Conservation (phyloP, 129 eudicot genomes). For the Deinandra increscens region DNA sequence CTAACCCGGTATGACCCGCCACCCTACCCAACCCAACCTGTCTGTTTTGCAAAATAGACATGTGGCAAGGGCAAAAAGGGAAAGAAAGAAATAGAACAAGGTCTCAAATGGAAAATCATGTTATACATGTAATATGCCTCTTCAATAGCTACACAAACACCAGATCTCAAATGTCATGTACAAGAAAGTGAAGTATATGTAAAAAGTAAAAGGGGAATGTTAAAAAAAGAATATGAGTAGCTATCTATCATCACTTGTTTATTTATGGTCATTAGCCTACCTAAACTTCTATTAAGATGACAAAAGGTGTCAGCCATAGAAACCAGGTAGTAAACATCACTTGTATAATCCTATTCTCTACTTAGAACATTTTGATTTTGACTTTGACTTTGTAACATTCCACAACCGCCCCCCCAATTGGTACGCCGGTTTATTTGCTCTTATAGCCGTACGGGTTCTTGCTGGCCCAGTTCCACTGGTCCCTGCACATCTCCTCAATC, state of each 20-base stretch:
- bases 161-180: slow-evolving; percentile 30
- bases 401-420: not conserved
- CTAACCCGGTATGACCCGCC: no score
- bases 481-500: slow-evolving; percentile 84
- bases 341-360: slow-evolving; percentile 12
- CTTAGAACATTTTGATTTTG: not conserved
- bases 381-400: slow-evolving; percentile 21
- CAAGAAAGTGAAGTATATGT: slow-evolving; percentile 35
- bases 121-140: slow-evolving; percentile 23
- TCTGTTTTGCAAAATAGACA: not conserved
- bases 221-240: slow-evolving; percentile 21
- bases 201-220: slow-evolving; percentile 24
- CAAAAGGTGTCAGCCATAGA: slow-evolving; percentile 10
- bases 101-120: slow-evolving; percentile 19
- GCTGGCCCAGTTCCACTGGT: slow-evolving; percentile 99
- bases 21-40: no score
- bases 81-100: not conserved
- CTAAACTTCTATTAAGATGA: slow-evolving; percentile 29
- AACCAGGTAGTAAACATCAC: slow-evolving; percentile 12
- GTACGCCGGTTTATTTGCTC: slow-evolving; percentile 12
- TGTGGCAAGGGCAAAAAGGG: not conserved
- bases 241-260: slow-evolving; percentile 23
- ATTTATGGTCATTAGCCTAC: slow-evolving; percentile 32
- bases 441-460: slow-evolving; percentile 86
- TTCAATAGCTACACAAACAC: slow-evolving; percentile 32